Percentiles rank a stretch among this genome's conserved stretches.
Evolutionary conservation across 495 filamentous ascomycete species (phyloP).

Genomic region (Ramalina intermedia): DNA sequence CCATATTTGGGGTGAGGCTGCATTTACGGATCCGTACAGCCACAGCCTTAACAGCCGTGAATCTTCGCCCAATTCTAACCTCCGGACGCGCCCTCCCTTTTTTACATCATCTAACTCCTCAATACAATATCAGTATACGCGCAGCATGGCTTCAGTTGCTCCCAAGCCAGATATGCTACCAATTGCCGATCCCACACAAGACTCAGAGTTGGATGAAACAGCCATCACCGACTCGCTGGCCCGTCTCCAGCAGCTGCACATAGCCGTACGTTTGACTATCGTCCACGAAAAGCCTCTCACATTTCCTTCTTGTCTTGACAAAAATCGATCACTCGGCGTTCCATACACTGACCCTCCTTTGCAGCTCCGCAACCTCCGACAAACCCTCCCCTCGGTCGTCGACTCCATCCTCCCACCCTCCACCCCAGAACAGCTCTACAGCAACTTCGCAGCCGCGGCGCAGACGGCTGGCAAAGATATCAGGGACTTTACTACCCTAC

Average conservation of each 20-base stretch:
- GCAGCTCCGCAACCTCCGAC: constrained; percentile 12
- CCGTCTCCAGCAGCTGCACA: constrained; percentile 12
- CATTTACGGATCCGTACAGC: no score
- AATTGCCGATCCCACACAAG: not conserved
- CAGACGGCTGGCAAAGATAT: constrained; percentile 10
- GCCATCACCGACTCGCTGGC: constrained; percentile 8
- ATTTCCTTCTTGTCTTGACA: no score
- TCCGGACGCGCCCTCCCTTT: no score
- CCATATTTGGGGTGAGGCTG: no score
- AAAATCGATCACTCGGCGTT: no score
- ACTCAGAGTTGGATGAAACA: constrained; percentile 6
- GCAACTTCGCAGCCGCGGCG: constrained; percentile 10
- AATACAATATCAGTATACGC: no score
- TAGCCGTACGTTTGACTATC: constrained; percentile 4
- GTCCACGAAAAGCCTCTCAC: no score
- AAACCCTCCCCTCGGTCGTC: constrained; percentile 13
- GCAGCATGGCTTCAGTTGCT: no score
- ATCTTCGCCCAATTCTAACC: no score
- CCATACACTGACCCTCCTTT: not conserved
- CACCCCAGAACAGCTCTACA: constrained; percentile 15
- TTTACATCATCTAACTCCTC: no score
- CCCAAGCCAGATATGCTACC: no score
- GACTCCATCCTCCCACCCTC: constrained; percentile 11
- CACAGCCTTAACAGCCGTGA: no score
- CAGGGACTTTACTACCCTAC: constrained; percentile 8